Conservation (phyloP, 257 asterid genomes). For the Solanum paucissectum region DNA sequence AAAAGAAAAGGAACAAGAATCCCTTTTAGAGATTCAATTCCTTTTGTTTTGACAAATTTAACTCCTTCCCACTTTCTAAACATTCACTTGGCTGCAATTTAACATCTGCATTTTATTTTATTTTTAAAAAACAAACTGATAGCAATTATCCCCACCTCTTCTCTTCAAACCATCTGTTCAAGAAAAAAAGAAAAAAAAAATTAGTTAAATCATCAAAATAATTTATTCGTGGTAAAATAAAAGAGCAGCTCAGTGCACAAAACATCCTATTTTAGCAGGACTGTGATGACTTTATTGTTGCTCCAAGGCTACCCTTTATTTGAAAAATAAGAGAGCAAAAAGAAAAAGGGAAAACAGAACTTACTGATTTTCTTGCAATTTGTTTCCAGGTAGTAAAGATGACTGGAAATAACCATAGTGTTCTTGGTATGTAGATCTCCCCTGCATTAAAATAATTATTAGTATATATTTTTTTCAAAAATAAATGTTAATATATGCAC, state of each 20-base stretch:
- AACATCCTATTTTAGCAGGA: not conserved
- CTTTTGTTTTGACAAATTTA: constrained; percentile 14
- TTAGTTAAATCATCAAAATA: not conserved
- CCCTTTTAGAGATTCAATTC: constrained; percentile 30
- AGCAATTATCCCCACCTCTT: constrained; percentile 33
- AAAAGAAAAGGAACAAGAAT: constrained; percentile 17
- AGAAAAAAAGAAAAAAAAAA: not conserved
- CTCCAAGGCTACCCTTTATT: not conserved
- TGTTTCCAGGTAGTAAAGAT: constrained; percentile 37
- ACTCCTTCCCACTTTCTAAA: constrained; percentile 5
- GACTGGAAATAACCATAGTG: constrained; percentile 41
- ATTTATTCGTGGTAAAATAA: not conserved
- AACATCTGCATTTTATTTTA: not conserved
- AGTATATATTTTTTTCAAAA: not conserved
- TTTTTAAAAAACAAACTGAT: not conserved
- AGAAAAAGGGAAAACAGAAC: constrained; percentile 9
- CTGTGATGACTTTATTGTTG: not conserved
- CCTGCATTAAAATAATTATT: constrained; percentile 19
- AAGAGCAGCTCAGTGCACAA: not conserved
- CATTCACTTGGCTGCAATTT: constrained; percentile 2
- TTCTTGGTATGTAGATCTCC: constrained; percentile 39
- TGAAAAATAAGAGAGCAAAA: too few species aligned
- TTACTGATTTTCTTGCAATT: constrained; percentile 64
- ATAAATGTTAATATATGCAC: not conserved
- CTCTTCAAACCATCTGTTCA: constrained; percentile 50